Base-by-base conservation (phyloP, 768 basidiomycete genomes). In the Hypsizygus marmoreus region DNA sequence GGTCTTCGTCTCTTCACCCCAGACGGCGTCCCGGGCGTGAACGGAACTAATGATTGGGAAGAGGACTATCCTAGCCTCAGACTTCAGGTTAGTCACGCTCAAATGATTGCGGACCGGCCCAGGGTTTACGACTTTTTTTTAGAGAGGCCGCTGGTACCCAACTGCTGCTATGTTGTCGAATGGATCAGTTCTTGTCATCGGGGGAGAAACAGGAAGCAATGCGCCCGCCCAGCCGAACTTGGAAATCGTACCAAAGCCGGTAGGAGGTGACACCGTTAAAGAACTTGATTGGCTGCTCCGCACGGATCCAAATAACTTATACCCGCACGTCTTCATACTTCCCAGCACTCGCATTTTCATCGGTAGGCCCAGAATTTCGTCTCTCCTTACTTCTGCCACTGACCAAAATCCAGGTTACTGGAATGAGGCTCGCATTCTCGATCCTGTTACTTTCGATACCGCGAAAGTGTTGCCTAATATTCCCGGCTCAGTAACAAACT, bases 261-360 rank as follows among this genome's bases (percentile, higher is more conserved):
- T 60, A 0, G 88, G 88, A 1, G 88, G 84, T 13, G 68, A 73
- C 40, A 88, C 86, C 0, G 67, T 71, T 8, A 45, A 85, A 41
- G 71, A 79, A 38, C 73, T 90, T 41, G 82, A 85, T 48, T 90
- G 80, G 70, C 68, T 91, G 24, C 60, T 69, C 25, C 74, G 86
- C 20, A 90, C 89, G 4, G 84, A 91, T 56, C 89, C 89, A 1
- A 81, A 87, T 57, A 90, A 90, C 55, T 62, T 91, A 38, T 91
- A 91, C 56, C 88, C 89, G 0, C 91, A 87, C 71, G 65, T 91
- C 25, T 63, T 84, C 43, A 73, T 89, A 6, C 74, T 91, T 12
- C 88, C 89, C 0, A 82, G 82, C 34, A 79, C 79, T 2, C 74
- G 75, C 25, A 66, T 91, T 55, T 90, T 91, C 59, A 74, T 86